Percentiles rank a stretch among this genome's conserved stretches.
These are phyloP conservation scores for Globisporangium acanthophoron DNA, from an alignment of 352 stramenopile species.

Conservation along the genomic window DNA sequence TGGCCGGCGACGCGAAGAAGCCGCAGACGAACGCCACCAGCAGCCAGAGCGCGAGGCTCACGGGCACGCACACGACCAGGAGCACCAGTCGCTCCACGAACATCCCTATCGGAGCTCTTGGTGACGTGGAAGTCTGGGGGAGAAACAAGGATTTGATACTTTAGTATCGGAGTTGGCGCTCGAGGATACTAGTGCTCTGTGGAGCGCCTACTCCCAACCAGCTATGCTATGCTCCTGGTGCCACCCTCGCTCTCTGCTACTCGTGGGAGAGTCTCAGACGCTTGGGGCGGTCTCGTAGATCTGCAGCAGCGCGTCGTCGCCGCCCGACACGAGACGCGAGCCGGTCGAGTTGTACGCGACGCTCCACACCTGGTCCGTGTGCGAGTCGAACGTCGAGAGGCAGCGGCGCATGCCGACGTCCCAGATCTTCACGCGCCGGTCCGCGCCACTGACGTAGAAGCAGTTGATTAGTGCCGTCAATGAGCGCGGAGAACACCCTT, in stretches of 20 bases:
- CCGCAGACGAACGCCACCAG: constrained; percentile 10
- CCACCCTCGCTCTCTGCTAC: neutral
- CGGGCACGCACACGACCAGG: constrained; percentile 9
- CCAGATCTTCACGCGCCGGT: constrained; percentile 92
- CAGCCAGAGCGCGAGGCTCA: constrained; percentile 9
- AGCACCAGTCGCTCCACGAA: constrained; percentile 10
- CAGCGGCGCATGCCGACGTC: constrained; percentile 85
- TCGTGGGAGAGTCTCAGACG: constrained; percentile 10
- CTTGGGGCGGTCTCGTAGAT: constrained; percentile 81
- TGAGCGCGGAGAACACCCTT: neutral
- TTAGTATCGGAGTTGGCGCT: neutral
- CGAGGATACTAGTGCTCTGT: no score
- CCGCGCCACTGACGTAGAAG: constrained; percentile 43
- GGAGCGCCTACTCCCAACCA: no score
- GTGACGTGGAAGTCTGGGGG: neutral
- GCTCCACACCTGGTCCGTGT: constrained; percentile 90
- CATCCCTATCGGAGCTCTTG: neutral
- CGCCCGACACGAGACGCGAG: constrained; percentile 80
- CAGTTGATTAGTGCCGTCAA: neutral
- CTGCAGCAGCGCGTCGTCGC: constrained; percentile 86
- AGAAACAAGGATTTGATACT: neutral
- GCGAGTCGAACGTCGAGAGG: constrained; percentile 86
- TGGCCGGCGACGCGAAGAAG: constrained; percentile 7
- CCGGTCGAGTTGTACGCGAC: constrained; percentile 87
- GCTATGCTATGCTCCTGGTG: no score